Evolutionary conservation across 176 grass and related monocot species (phyloP), one percentile per base, ranked within the genome.

Genomic region (Oryza meyeriana): DNA sequence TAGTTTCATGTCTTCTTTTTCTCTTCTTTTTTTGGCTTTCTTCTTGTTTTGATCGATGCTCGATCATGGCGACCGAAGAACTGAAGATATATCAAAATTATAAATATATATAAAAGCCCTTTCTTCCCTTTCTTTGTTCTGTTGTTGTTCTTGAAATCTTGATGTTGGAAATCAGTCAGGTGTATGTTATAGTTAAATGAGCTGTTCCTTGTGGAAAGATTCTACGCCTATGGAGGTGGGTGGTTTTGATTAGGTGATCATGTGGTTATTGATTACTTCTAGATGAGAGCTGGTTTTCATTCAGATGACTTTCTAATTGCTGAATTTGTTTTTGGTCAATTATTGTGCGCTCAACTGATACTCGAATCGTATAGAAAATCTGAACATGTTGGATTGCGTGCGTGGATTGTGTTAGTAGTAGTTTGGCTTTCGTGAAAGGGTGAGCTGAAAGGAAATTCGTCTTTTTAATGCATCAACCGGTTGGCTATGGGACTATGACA

Each of bases 381-480:
- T 57, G 22, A 59, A 24, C 55, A 10, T 20, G 55, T 28, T 64
- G 70, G 82, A 20, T 64, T 82, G 66, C 79, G 83, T 86, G 87
- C 73, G 45, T 24, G 27, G 83, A 66, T 65, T 59, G 16, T 27
- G 66, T 81, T 61, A 13, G 0, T 61, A 13, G 0, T 6, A 10
- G 41, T 22, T 6, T 57, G 10, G 32, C 44, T 28, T 89, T 33
- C 77, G 42, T 66, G 78, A 45, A 89, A 82, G n/a, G 32, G 41
- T 3, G 3, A 24, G 17, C 4, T 59, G 22, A 59, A 59, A 59
- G 8, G 40, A 78, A 45, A 52, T 34, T 40, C 36, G 32, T 27
- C 14, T 59, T 72, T 65, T 36, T 10, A 8, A 14, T 61, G 4
- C 25, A 40, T 40, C 38, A 10, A 50, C 79, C 68, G 0, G 67